phyloP scores from a whole-genome alignment of 2,329 filamentous ascomycete species.

The Plectosphaerella cucumerina region DNA sequence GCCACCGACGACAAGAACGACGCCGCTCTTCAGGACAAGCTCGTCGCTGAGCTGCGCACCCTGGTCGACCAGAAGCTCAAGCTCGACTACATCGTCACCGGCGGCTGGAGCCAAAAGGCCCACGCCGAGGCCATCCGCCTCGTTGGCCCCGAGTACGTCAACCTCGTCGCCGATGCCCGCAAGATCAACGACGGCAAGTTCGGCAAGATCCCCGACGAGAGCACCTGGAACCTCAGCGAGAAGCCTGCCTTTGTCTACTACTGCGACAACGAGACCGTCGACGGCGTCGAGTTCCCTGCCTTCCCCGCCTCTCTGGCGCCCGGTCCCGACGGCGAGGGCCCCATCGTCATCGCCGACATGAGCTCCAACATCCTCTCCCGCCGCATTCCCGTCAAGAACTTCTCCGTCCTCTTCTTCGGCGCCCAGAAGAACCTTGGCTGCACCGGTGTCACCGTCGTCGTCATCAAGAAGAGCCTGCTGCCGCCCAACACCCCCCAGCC shows the following conservation, averaged over 20 bases:
- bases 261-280: constrained; percentile 92
- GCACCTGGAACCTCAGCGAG: constrained; percentile 69
- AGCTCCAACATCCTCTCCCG: constrained; percentile 88
- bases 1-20: constrained; percentile 35
- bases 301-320: constrained; percentile 62
- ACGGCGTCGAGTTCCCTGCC: constrained; percentile 85
- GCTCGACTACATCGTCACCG: constrained; percentile 87
- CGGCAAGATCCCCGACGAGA: constrained; percentile 74
- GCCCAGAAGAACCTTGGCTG: constrained; percentile 92
- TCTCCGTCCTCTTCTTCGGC: constrained; percentile 82
- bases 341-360: constrained; percentile 88
- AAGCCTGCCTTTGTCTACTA: constrained; percentile 76
- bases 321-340: constrained; percentile 55
- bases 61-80: constrained; percentile 68
- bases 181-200: constrained; percentile 74
- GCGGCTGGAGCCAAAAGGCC: constrained; percentile 84
- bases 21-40: constrained; percentile 43
- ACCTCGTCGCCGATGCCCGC: constrained; percentile 68
- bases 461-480: constrained; percentile 78
- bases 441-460: constrained; percentile 80
- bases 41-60: constrained; percentile 56
- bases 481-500: constrained; percentile 64
- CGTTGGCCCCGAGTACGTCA: constrained; percentile 73
- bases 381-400: constrained; percentile 72
- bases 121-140: constrained; percentile 77